Evolutionary conservation across 495 filamentous ascomycete genomes (phyloP), one percentile per base, ranked within the genome.

Genomic region (Friedmanniomyces endolithicus): DNA sequence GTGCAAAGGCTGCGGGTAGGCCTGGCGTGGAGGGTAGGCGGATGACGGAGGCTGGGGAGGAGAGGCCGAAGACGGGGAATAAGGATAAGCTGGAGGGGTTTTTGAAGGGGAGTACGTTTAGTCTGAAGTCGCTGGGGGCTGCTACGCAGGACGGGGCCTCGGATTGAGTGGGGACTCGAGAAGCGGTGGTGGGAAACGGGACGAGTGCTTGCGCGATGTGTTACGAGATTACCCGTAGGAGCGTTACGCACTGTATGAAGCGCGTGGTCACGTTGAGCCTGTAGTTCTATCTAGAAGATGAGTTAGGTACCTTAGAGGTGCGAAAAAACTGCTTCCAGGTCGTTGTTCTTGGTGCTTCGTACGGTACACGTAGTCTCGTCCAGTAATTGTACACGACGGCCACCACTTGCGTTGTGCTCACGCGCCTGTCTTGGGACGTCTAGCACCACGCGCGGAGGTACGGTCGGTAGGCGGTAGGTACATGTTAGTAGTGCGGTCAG

Each of bases 61-160:
- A 55, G 19, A 29, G 57, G 22, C 57, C 57, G 1, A 54, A 55
- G 52, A 59, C 52, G 39, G 50, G 37, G 1, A 45, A 40, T n/a
- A 56, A 52, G 57, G 56, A 55, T n/a, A 24, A 17, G 39, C 31
- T 58, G 17, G 56, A 58, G 29, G 37, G 27, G 24, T 58, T 58
- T 20, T 52, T 47, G 57, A 59, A 51, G 39, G 24, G 22, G 7
- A 53, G 40, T 24, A 31, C 12, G 6, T 50, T 55, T 16, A 41
- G 9, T 11, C 46, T 59, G 24, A 55, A 51, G 50, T 2, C 44
- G 2, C 23, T 47, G 3, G 19, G 16, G 16, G n/a, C n/a, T n/a
- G n/a, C n/a, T n/a, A 24, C 44, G 23, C 44, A 47, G 44, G 44
- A 47, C 17, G 24, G 17, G 11, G 20, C 44, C 2, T 2, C 44